phyloP scores from a whole-genome alignment of 495 filamentous ascomycete genomes.

The Aspergillus egyptiacus region DNA sequence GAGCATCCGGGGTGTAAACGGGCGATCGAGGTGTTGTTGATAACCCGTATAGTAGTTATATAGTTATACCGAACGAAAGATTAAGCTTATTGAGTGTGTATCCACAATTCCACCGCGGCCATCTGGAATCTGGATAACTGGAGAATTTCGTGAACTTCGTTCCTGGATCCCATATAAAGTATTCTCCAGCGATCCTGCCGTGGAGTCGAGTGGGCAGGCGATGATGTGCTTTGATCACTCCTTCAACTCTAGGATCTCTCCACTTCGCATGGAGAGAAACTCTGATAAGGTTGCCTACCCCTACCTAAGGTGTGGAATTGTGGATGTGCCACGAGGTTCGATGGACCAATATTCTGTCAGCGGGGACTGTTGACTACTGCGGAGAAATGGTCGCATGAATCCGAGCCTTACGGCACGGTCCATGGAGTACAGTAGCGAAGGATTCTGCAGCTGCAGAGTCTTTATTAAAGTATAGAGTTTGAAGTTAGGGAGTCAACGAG shows the following conservation, averaged over 20 bases:
- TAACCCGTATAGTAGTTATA: too few species aligned
- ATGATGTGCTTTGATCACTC: constrained; percentile 15
- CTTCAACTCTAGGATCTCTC: constrained; percentile 19
- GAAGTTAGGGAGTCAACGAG: too few species aligned
- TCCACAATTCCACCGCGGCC: constrained; percentile 1
- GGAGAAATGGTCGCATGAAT: constrained; percentile 22
- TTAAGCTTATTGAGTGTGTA: constrained; percentile 9
- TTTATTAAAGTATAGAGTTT: too few species aligned
- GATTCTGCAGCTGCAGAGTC: constrained; percentile 2
- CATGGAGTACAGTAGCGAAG: constrained; percentile 5
- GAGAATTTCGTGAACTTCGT: neutral
- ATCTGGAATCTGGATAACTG: neutral
- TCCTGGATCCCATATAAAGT: neutral
- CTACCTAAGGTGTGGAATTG: constrained; percentile 23
- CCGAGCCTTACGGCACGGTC: constrained; percentile 12
- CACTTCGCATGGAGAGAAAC: constrained; percentile 19
- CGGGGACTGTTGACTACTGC: constrained; percentile 25
- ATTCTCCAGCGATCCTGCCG: constrained; percentile 12
- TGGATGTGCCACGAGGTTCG: constrained; percentile 26
- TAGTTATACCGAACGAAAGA: too few species aligned
- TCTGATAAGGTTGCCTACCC: constrained; percentile 22
- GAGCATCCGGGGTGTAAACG: too few species aligned
- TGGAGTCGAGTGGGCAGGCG: constrained; percentile 23
- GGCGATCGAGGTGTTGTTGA: too few species aligned
- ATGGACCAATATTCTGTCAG: constrained; percentile 19